Base-by-base conservation (phyloP, 1,139 yeast genomes). In the Lipomyces yarrowii region DNA sequence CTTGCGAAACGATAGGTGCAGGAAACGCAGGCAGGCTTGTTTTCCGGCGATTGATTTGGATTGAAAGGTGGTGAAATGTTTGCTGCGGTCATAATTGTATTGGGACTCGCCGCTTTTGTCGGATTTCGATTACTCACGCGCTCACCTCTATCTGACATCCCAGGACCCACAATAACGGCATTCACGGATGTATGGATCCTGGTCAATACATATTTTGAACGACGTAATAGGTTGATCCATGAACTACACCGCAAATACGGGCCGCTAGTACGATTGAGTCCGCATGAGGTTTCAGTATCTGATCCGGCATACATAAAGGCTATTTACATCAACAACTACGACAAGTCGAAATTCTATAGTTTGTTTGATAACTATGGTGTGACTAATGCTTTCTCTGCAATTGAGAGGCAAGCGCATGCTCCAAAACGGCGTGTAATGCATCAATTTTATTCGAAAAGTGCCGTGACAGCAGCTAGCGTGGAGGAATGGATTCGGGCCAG, bases 91-190 rank as follows among this genome's bases (percentile, higher is more conserved):
- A 30, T 30, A 6, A 13, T 26, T 15, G 55, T 30, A 23, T 23
- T 52, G 33, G 55, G 55, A 11, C 15, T 30, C 18, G 33, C 33
- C 3, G 33, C 32, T 5, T 8, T 52, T 15, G 18, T 52, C 55
- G 18, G 30, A 87, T 69, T 4, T 2, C n/a, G 33, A 11, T 15
- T 52, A 8, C 6, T 23, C 55, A 52, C 55, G 11, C 7, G 33
- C 32, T 54, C 71, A 57, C 88, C 89, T 15, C 74, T 88, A 10
- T 76, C 83, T 56, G 67, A 75, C 23, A 74, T 88, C 3, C 92
- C 92, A 0, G 92, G 92, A 0, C 92, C 92, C 0, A 80, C 79
- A 63, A 71, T 83, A 15, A 82, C 87, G 69, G 80, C 88, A 37
- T 68, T 84, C 26, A 77, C 88, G 0, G 75, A 76, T 37, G 75